Conservation (phyloP, 106 monocot species). For the Amphibolis antarctica region DNA sequence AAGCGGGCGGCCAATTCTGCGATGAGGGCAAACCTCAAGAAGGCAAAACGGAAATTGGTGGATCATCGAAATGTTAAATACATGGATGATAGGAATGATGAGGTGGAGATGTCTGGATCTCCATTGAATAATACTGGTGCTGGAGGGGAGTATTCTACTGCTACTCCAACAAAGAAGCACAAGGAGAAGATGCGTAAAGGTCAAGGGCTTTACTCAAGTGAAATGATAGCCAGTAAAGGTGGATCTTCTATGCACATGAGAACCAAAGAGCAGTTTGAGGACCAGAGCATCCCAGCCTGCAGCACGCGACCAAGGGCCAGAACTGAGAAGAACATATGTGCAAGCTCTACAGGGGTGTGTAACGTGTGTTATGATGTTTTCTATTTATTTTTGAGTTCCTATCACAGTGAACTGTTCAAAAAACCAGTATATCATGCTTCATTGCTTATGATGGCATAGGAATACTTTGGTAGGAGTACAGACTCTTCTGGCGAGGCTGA, state of each 20-base stretch:
- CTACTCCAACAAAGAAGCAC: slow-evolving; percentile 23
- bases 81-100: slow-evolving; percentile 11
- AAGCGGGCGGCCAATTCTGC: slow-evolving; percentile 85
- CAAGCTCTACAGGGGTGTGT: slow-evolving; percentile 31
- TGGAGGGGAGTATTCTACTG: slow-evolving; percentile 9
- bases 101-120: slow-evolving; percentile 23
- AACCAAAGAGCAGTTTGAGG: slow-evolving; percentile 6
- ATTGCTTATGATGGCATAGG: not conserved
- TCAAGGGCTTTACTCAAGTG: slow-evolving; percentile 11
- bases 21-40: slow-evolving; percentile 42
- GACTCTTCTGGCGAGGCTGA: slow-evolving; percentile 28
- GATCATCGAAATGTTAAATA: not conserved
- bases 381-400: not conserved
- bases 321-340: slow-evolving; percentile 20
- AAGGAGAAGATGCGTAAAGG: slow-evolving; percentile 33
- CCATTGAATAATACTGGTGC: slow-evolving; percentile 17
- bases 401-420: not conserved
- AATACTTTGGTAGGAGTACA: slow-evolving; percentile 3
- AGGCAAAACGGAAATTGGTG: slow-evolving; percentile 19
- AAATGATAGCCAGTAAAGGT: slow-evolving; percentile 3
- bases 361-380: slow-evolving; percentile 16
- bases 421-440: not conserved
- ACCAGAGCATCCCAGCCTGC: slow-evolving; percentile 3
- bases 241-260: slow-evolving; percentile 2
- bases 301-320: slow-evolving; percentile 13